Conservation (phyloP, 2,329 filamentous ascomycete genomes). For the Trichoderma guizhouense region DNA sequence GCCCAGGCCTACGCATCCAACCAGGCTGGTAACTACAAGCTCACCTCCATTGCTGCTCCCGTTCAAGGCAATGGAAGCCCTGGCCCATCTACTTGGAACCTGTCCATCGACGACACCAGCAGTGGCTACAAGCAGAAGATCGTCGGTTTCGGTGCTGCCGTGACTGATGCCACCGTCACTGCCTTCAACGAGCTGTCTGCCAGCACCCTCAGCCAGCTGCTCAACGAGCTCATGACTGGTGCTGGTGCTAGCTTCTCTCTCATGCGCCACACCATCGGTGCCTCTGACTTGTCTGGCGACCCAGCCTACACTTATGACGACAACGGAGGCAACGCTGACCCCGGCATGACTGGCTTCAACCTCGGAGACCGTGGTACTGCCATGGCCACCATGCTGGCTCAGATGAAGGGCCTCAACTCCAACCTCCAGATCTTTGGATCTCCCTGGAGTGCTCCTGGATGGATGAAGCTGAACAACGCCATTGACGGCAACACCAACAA, state of each 20-base stretch:
- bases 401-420: conserved; percentile 34
- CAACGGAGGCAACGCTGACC: conserved; percentile 30
- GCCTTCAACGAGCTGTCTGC: conserved; percentile 34
- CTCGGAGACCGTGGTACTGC: conserved; percentile 36
- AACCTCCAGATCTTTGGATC: conserved; percentile 35
- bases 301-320: conserved; percentile 40
- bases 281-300: conserved; percentile 38
- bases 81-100: conserved; percentile 35
- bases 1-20: conserved; percentile 34
- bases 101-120: conserved; percentile 37
- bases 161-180: conserved; percentile 40
- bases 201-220: conserved; percentile 30
- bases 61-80: conserved; percentile 33
- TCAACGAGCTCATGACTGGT: conserved; percentile 34
- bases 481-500: conserved; percentile 36
- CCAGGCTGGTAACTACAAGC: conserved; percentile 35
- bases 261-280: conserved; percentile 38
- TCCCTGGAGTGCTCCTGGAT: conserved; percentile 38
- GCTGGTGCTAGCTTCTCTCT: conserved; percentile 36
- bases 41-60: conserved; percentile 32
- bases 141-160: conserved; percentile 38
- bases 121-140: conserved; percentile 38
- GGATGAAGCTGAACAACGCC: conserved; percentile 40
- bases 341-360: conserved; percentile 30
- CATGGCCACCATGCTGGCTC: conserved; percentile 36